Percentiles rank a stretch among this genome's conserved stretches.
These are phyloP conservation scores for Phialocephala sp. DNA, from an alignment of 2,329 filamentous ascomycete species.

Conservation along the genomic window DNA sequence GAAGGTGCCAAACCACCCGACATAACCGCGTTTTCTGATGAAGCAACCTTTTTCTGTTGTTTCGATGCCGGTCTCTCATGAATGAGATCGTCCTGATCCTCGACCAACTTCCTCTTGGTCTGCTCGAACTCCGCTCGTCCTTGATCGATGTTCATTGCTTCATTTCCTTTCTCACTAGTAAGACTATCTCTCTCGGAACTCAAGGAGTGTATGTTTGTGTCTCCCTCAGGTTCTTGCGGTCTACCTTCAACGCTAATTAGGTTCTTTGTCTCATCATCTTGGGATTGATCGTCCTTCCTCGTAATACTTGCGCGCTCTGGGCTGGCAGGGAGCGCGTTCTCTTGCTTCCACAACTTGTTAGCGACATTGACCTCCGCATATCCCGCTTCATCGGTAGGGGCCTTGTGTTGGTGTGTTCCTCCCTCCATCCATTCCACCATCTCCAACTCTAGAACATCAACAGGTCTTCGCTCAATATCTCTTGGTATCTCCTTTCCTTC, in stretches of 20 bases:
- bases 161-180: neutral
- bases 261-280: too few species aligned
- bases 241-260: too few species aligned
- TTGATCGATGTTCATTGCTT: conserved; percentile 32
- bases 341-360: conserved; percentile 70
- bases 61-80: conserved; percentile 38
- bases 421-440: conserved; percentile 85
- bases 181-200: neutral
- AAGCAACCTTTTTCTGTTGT: conserved; percentile 24
- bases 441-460: conserved; percentile 79
- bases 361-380: conserved; percentile 77
- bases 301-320: neutral
- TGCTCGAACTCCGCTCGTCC: conserved; percentile 43
- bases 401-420: conserved; percentile 78
- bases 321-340: conserved; percentile 48
- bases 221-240: neutral
- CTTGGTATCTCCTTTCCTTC: conserved; percentile 85
- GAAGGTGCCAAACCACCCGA: conserved; percentile 39
- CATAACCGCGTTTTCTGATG: conserved; percentile 37
- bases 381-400: conserved; percentile 80
- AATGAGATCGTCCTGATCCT: conserved; percentile 42
- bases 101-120: conserved; percentile 41
- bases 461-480: conserved; percentile 80
- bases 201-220: neutral
- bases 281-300: neutral